Percentiles rank a stretch among this genome's conserved stretches.
phyloP scores from a whole-genome alignment of 495 filamentous ascomycete genomes.

The Hyphodiscus hymeniophilus region DNA sequence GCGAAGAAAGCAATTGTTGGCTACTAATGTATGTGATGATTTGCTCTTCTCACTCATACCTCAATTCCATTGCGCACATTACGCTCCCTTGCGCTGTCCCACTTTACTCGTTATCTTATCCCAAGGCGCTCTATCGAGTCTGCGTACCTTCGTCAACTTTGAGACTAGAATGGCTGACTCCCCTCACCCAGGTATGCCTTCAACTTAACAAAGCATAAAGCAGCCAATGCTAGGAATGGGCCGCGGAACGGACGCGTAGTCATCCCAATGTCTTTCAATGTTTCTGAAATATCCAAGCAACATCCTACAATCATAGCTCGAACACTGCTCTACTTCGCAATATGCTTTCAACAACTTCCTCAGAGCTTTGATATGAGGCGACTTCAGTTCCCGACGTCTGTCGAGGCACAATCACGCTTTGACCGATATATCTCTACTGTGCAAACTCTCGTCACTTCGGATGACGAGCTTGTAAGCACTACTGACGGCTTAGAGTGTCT shows the following conservation, averaged over 20 bases:
- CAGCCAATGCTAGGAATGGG: too few species aligned
- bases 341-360: slow-evolving; percentile 40
- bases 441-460: slow-evolving; percentile 34
- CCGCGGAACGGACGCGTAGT: slow-evolving; percentile 16
- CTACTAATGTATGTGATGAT: slow-evolving; percentile 27
- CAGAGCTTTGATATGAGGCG: slow-evolving; percentile 18
- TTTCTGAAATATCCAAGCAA: slow-evolving; percentile 27
- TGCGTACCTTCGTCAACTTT: too few species aligned
- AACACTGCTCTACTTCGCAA: slow-evolving; percentile 36
- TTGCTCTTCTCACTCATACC: slow-evolving; percentile 22
- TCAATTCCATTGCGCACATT: too few species aligned
- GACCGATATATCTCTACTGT: slow-evolving; percentile 30
- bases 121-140: too few species aligned
- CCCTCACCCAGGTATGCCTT: too few species aligned
- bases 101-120: too few species aligned
- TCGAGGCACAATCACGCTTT: slow-evolving; percentile 24
- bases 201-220: not conserved
- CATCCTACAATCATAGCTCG: slow-evolving; percentile 39
- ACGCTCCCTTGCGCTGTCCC: too few species aligned
- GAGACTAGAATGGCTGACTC: too few species aligned
- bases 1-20: slow-evolving; percentile 20
- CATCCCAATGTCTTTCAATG: slow-evolving; percentile 18
- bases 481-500: slow-evolving; percentile 37
- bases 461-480: slow-evolving; percentile 41
- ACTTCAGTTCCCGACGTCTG: slow-evolving; percentile 26